These are phyloP conservation scores for Cladophialophora chaetospira DNA, from an alignment of 2,329 filamentous ascomycete genomes.

Conservation along the genomic window DNA sequence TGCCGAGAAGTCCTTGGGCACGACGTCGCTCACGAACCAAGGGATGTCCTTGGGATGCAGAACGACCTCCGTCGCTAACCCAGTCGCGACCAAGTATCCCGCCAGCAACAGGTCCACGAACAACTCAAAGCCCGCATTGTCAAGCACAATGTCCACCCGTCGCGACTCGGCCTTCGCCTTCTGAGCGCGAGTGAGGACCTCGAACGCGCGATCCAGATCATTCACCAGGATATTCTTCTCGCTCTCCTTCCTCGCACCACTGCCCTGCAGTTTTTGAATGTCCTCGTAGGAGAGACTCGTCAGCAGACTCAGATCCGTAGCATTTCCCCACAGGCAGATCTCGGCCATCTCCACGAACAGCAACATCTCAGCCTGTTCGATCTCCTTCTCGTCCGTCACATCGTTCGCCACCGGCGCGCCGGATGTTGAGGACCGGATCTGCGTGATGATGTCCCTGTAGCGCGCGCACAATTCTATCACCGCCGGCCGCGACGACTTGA, in stretches of 20 bases:
- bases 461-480: constrained; percentile 34
- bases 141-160: constrained; percentile 89
- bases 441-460: constrained; percentile 33
- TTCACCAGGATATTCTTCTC: constrained; percentile 93
- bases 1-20: constrained; percentile 81
- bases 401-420: constrained; percentile 48
- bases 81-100: constrained; percentile 81
- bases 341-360: constrained; percentile 40
- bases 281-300: constrained; percentile 59
- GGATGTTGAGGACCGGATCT: constrained; percentile 32
- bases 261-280: constrained; percentile 93
- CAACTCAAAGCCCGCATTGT: constrained; percentile 96
- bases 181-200: constrained; percentile 63
- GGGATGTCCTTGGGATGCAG: constrained; percentile 93
- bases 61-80: constrained; percentile 81
- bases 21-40: constrained; percentile 97
- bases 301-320: constrained; percentile 38
- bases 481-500: constrained; percentile 33
- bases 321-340: constrained; percentile 41
- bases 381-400: constrained; percentile 43
- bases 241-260: constrained; percentile 78
- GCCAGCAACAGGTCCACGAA: constrained; percentile 93
- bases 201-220: constrained; percentile 74
- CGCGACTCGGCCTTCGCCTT: constrained; percentile 66
- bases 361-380: constrained; percentile 42